Evolutionary conservation across 179 eudicot species (phyloP), one percentile per base, ranked within the genome.

Genomic region (Pouteria campechiana): DNA sequence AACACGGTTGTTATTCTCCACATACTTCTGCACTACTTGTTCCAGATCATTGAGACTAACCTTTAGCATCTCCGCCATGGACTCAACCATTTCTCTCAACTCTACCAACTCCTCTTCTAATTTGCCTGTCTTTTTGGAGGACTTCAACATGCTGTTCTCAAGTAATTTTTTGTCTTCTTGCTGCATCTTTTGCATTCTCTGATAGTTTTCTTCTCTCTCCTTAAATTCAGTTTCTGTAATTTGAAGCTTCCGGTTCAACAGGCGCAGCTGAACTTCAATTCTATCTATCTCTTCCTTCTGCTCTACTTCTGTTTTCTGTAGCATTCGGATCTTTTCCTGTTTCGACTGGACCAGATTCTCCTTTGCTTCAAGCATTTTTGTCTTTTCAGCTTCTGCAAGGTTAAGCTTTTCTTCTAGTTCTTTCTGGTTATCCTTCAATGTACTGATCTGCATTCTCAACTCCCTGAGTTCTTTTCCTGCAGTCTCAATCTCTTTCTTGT

Each of bases 1-100:
- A 24, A 81, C 51, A 52, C 67, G 81, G 16, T 66, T 67, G 18
- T 70, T 59, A 32, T 72, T 89, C 24, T 78, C 87, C 64, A 81
- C 90, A 19, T 74, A 73, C 55, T 89, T 89, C 43, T 54, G 41
- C n/a, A 58, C 38, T 23, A 76, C 48, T 6, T 67, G 40, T 37
- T 85, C 95, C 37, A 85, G 55, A 28, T 52, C 78, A 23, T 33
- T 53, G 13, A 70, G 33, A 2, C 69, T 73, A 25, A 17, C 41
- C 37, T 72, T 74, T 12, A 72, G 57, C 25, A 58, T 60, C 25
- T 75, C 83, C 0, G 89, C 55, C 28, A 89, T 42, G 6, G 63
- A 52, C 31, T 43, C 18, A 17, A 69, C 60, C 50, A 76, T 58
- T 32, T 48, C 64, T 25, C 41, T n/a, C n/a, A n/a, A n/a, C n/a